Evolutionary conservation across 2,329 filamentous ascomycete genomes (phyloP), one percentile per base, ranked within the genome.

Genomic region (Fusarium sp.): DNA sequence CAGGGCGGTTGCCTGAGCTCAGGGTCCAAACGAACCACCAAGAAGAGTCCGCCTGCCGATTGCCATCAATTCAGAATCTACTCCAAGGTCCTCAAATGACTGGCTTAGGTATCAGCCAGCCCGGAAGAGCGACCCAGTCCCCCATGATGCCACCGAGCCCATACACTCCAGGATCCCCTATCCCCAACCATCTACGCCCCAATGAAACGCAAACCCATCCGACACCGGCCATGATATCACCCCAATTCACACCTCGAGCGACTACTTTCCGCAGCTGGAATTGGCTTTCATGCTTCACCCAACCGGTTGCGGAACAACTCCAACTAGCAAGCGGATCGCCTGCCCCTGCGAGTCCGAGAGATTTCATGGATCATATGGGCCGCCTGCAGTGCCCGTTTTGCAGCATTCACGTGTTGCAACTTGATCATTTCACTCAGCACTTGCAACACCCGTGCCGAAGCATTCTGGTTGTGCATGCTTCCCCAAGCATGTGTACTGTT

Each of bases 341-440:
- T 4, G 43, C 14, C 5, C n/a, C 9, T 39, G 3, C 37, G 25
- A 34, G 30, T 14, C 57, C 71, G 3, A n/a, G 39, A 8, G 54
- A 64, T 6, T 73, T 64, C 27, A 39, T 74, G 23, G 71, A 71
- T 9, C 27, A 39, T 2, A 7, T 43, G 6, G 57, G 57, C 14
- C 39, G n/a, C 23, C 64, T 74, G 5, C 14, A 60, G 23, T 73
- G 71, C 18, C 67, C 67, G 2, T 71, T 71, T 27, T 73, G 71
- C 35, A 37, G 35, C 16, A 25, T 43, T 6, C n/a, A 27, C 11
- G 61, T 59, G 4, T 9, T 10, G 1, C 61, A 67, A 5, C 35
- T 52, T 16, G 37, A 23, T 4, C 20, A 20, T 3, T 71, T 73
- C 14, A 35, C 62, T 6, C 20, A 68, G 2, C 71, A 74, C 27